These are phyloP conservation scores for Chlamydomonas reinhardtii DNA, from an alignment of 163 green algal species.

Conservation along the genomic window DNA sequence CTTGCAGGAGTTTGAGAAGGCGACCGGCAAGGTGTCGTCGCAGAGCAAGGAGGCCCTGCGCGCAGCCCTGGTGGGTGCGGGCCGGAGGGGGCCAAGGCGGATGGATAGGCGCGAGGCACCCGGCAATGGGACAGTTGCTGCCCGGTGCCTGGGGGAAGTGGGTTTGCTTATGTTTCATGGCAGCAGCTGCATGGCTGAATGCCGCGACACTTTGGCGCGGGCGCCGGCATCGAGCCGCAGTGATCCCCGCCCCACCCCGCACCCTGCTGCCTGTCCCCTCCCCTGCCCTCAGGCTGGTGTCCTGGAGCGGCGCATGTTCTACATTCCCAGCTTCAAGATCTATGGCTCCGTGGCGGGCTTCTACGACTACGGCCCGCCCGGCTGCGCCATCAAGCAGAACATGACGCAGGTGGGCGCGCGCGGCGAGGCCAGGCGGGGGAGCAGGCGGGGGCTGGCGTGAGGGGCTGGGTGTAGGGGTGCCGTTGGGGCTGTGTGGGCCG, in stretches of 20 bases:
- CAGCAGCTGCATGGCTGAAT: too few species aligned
- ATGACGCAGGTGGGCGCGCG: constrained; percentile 88
- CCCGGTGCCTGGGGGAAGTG: too few species aligned
- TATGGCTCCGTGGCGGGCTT: constrained; percentile 97
- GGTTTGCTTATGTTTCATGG: too few species aligned
- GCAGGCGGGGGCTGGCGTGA: not conserved
- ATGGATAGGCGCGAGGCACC: too few species aligned
- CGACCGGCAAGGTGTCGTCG: constrained; percentile 73
- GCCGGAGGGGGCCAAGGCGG: not conserved
- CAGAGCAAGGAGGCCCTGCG: constrained; percentile 92
- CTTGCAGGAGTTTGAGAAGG: constrained; percentile 73
- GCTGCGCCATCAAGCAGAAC: constrained; percentile 98
- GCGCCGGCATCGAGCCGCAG: too few species aligned
- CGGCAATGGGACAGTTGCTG: too few species aligned
- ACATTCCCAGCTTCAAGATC: constrained; percentile 98
- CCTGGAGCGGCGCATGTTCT: constrained; percentile 95
- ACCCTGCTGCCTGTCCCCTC: not conserved
- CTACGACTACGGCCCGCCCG: constrained; percentile 98
- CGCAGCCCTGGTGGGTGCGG: constrained; percentile 71
- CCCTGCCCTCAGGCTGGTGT: constrained; percentile 71
- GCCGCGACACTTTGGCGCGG: too few species aligned
- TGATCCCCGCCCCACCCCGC: not conserved
- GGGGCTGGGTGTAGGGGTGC: not conserved
- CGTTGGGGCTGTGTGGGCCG: not conserved
- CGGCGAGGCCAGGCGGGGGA: not conserved